phyloP scores from a whole-genome alignment of 345 rosid genomes.

The Limnanthes douglasii region DNA sequence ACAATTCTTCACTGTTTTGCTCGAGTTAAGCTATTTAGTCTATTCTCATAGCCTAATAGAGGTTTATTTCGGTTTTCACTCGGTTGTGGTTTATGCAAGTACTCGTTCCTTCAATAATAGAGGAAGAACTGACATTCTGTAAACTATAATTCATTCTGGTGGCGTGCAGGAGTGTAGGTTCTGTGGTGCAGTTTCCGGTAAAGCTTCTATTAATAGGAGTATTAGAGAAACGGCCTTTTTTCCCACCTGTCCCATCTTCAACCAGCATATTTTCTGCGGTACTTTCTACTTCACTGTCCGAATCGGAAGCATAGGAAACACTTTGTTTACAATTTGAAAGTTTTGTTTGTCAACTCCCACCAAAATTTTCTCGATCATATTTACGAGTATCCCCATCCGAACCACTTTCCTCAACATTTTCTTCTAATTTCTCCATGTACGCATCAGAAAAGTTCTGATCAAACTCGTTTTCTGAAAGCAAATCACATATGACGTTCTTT shows the following conservation, averaged over 20 bases:
- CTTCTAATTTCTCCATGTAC: constrained; percentile 59
- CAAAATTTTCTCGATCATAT: too few relatives aligned
- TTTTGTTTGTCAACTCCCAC: too few relatives aligned
- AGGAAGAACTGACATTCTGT: too few relatives aligned
- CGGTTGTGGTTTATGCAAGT: constrained; percentile 5
- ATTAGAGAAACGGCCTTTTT: constrained; percentile 10
- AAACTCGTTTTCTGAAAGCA: constrained; percentile 32
- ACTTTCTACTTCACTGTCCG: constrained; percentile 34
- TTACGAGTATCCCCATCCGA: constrained; percentile 6
- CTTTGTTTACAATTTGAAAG: too few relatives aligned
- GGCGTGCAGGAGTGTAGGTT: constrained; percentile 11
- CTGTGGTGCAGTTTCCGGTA: constrained; percentile 7
- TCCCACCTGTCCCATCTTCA: constrained; percentile 6
- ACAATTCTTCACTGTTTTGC: too few relatives aligned
- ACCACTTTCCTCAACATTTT: constrained; percentile 30
- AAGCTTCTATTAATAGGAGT: constrained; percentile 6
- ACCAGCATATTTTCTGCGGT: constrained; percentile 29
- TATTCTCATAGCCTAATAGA: too few relatives aligned
- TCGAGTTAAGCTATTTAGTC: too few relatives aligned
- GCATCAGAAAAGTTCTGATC: constrained; percentile 56
- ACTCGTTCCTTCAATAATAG: constrained; percentile 12
- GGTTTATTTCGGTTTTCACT: constrained; percentile 13
- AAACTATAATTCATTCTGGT: constrained; percentile 11
- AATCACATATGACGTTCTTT: constrained; percentile 50
- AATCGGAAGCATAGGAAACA: constrained; percentile 15